Evolutionary conservation across 1,284 basidiomycete species (phyloP).

Genomic region (Erythrobasidium hasegawianum): DNA sequence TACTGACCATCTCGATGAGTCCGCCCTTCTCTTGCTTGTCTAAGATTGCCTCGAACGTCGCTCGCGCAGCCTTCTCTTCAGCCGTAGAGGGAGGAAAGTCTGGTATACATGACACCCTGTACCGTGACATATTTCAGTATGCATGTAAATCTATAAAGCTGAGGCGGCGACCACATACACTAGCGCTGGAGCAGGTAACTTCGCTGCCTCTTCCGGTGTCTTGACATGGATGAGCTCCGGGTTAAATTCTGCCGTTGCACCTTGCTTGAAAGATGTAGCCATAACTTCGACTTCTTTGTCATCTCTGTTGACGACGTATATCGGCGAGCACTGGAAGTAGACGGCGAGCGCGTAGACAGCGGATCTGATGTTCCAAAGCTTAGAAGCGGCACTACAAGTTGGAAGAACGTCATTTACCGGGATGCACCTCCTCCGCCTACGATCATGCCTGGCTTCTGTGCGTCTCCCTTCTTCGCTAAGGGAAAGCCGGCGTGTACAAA

Average conservation of each 20-base stretch:
- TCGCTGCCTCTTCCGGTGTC: slow-evolving; percentile 39
- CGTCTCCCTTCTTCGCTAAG: slow-evolving; percentile 35
- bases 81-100: slow-evolving; percentile 39
- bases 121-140: background rate
- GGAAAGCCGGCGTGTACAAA: slow-evolving; percentile 37
- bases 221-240: slow-evolving; percentile 41
- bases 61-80: slow-evolving; percentile 40
- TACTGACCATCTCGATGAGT: slow-evolving; percentile 40
- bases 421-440: slow-evolving; percentile 42
- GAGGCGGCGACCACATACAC: slow-evolving; percentile 4
- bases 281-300: slow-evolving; percentile 39
- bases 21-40: slow-evolving; percentile 41
- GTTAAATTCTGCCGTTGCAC: slow-evolving; percentile 35
- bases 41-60: slow-evolving; percentile 38
- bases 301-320: slow-evolving; percentile 44
- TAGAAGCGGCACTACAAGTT: background rate
- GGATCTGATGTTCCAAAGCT: background rate
- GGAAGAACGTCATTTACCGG: slow-evolving; percentile 24
- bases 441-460: slow-evolving; percentile 38
- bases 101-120: slow-evolving; percentile 42
- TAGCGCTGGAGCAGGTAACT: slow-evolving; percentile 38
- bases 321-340: slow-evolving; percentile 40
- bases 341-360: slow-evolving; percentile 32
- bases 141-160: background rate
- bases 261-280: slow-evolving; percentile 36